phyloP scores from a whole-genome alignment of 139 green algal genomes.

The Chlamydomonas sp. region DNA sequence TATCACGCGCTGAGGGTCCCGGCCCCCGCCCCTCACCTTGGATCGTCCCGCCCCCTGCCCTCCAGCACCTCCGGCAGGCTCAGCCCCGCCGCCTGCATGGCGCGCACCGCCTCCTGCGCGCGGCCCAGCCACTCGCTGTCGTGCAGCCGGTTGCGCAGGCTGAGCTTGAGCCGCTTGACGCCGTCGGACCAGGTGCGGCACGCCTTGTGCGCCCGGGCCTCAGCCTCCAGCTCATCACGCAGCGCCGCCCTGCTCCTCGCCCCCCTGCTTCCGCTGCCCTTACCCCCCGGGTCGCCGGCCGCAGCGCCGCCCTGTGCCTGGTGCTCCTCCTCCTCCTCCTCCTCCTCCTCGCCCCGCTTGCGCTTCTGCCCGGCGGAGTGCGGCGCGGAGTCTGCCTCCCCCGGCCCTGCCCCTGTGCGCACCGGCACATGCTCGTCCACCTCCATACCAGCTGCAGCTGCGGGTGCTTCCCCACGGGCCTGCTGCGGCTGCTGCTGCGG shows the following conservation, averaged over 20 bases:
- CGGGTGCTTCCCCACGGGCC: too few species aligned
- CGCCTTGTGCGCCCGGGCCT: constrained; percentile 5
- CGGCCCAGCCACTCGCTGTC: neutral
- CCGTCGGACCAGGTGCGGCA: neutral
- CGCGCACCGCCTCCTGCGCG: neutral
- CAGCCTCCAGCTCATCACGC: neutral
- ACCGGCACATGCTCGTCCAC: too few species aligned
- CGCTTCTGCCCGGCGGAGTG: too few species aligned
- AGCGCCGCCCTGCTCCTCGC: neutral
- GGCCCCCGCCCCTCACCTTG: neutral
- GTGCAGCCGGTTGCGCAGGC: neutral
- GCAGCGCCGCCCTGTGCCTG: neutral
- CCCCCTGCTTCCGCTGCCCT: neutral
- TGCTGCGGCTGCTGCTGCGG: too few species aligned
- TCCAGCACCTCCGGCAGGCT: constrained; percentile 2
- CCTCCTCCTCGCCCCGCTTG: neutral
- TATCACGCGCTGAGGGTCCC: too few species aligned
- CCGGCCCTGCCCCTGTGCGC: too few species aligned
- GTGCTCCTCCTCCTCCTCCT: neutral
- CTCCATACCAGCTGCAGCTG: too few species aligned
- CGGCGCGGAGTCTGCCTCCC: too few species aligned
- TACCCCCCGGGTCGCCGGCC: neutral
- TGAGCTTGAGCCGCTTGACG: constrained; percentile 1
- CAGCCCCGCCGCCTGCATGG: neutral
- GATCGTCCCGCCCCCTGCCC: neutral